Evolutionary conservation across 106 monocot genomes (phyloP).

Genomic region (Dendrobium nobile): DNA sequence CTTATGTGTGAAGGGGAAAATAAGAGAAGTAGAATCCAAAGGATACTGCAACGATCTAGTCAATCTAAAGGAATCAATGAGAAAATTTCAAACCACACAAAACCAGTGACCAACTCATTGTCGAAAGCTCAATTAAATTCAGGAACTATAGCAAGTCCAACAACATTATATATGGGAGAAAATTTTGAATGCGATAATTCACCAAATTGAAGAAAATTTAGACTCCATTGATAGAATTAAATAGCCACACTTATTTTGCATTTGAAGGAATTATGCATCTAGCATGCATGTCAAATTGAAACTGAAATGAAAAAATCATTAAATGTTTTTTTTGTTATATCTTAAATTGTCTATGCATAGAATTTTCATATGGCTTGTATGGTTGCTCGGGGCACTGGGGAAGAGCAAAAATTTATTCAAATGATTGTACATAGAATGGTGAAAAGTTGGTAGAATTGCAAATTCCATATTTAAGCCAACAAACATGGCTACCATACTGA

Average conservation of each 20-base stretch:
- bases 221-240: neutral
- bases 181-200: neutral
- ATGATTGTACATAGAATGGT: no score
- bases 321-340: no score
- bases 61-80: neutral
- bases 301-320: neutral
- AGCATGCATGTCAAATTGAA: neutral
- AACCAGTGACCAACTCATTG: neutral
- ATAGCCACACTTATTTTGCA: neutral
- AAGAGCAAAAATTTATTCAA: no score
- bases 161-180: neutral
- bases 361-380: no score
- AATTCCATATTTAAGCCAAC: no score
- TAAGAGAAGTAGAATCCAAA: neutral
- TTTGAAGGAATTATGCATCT: neutral
- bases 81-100: neutral
- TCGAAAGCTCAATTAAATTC: neutral
- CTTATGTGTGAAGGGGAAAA: neutral
- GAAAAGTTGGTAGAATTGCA: no score
- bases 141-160: neutral
- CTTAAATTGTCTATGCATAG: no score
- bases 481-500: no score
- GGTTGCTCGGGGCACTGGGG: no score
- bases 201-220: neutral
- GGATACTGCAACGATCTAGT: neutral